Conservation (phyloP, 768 basidiomycete genomes). For the Myochromella boudieri region DNA sequence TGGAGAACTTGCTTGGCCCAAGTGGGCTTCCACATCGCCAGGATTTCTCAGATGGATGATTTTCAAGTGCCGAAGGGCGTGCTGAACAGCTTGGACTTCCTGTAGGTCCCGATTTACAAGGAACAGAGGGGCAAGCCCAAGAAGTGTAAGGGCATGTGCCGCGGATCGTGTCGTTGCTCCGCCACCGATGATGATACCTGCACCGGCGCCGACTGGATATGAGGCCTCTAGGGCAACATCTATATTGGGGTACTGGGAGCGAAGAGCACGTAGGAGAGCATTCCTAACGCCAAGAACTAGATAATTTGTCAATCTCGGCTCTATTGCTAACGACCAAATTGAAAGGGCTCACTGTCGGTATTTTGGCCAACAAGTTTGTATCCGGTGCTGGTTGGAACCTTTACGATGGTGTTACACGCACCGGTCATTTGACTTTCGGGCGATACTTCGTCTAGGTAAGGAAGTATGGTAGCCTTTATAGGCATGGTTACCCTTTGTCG, state of each 20-base stretch:
- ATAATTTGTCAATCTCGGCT: background rate
- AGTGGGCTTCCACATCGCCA: slow-evolving; percentile 27
- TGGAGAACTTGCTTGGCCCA: slow-evolving; percentile 23
- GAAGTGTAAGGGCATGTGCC: slow-evolving; percentile 40
- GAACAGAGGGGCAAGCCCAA: slow-evolving; percentile 56
- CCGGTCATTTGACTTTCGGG: slow-evolving; percentile 29
- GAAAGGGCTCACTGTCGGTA: slow-evolving; percentile 28
- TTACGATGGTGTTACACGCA: slow-evolving; percentile 36
- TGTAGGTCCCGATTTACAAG: slow-evolving; percentile 29
- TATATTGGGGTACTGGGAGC: slow-evolving; percentile 21
- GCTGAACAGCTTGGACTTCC: slow-evolving; percentile 29
- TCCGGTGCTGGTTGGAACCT: slow-evolving; percentile 24
- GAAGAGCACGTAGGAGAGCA: slow-evolving; percentile 27
- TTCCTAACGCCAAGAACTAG: slow-evolving; percentile 33
- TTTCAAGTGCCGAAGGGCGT: slow-evolving; percentile 23
- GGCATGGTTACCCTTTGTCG: slow-evolving; percentile 35
- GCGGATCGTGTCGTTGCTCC: slow-evolving; percentile 38
- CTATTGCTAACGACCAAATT: background rate
- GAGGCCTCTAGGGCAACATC: slow-evolving; percentile 21
- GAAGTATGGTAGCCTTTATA: slow-evolving; percentile 31
- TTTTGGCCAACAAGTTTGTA: slow-evolving; percentile 34
- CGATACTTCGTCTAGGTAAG: slow-evolving; percentile 31
- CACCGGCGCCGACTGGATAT: slow-evolving; percentile 13
- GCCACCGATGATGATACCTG: slow-evolving; percentile 35
- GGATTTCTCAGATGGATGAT: slow-evolving; percentile 30